phyloP scores from a whole-genome alignment of 1,284 basidiomycete species.

The Malassezia furfur region DNA sequence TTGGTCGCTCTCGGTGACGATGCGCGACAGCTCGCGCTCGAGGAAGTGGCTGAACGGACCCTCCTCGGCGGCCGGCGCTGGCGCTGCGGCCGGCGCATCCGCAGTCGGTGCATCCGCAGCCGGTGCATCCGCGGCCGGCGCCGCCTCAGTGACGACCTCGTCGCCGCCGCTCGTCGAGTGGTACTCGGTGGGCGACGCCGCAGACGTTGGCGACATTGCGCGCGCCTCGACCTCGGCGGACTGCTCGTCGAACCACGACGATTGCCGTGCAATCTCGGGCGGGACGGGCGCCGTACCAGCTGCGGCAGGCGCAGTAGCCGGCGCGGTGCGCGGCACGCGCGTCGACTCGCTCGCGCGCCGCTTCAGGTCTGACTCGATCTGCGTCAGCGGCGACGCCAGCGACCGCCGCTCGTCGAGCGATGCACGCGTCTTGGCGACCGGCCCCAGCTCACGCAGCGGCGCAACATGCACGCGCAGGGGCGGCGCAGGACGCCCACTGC shows the following conservation, averaged over 20 bases:
- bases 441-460: background rate
- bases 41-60: slow-evolving; percentile 12
- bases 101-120: background rate
- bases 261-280: slow-evolving; percentile 6
- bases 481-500: background rate
- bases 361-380: background rate
- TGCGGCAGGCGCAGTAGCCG: too few relatives aligned
- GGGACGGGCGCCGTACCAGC: background rate
- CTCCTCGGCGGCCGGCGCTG: background rate
- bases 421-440: background rate
- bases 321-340: background rate
- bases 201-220: background rate
- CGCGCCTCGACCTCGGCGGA: background rate
- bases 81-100: background rate
- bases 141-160: background rate
- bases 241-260: slow-evolving; percentile 9
- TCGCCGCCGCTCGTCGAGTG: background rate
- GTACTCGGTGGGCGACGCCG: background rate
- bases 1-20: slow-evolving; percentile 42
- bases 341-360: background rate
- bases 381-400: background rate
- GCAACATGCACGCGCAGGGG: background rate
- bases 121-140: background rate
- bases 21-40: slow-evolving; percentile 15
- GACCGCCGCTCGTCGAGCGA: slow-evolving; percentile 1